Evolutionary conservation across 208 protist genomes (phyloP).

Genomic region (Entamoeba nuttalli): DNA sequence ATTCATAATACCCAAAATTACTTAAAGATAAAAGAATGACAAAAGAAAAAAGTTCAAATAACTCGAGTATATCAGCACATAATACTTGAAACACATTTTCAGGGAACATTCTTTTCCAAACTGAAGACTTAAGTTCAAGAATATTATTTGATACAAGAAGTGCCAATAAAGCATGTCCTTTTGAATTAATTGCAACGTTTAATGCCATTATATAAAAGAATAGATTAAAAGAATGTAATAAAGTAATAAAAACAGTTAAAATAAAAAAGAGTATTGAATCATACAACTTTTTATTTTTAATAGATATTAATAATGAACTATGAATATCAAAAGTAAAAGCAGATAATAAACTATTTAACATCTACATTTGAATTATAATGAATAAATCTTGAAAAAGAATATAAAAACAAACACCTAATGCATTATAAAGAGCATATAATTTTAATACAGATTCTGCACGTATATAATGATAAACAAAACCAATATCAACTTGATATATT

Average conservation of each 20-base stretch:
- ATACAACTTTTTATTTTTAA: background rate
- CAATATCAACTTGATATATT: background rate
- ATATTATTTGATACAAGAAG: background rate
- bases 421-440: background rate
- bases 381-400: too few species aligned
- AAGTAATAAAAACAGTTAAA: background rate
- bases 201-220: background rate
- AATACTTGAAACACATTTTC: background rate
- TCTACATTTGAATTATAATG: background rate
- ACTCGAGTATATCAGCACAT: background rate
- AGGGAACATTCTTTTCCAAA: background rate
- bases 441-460: background rate
- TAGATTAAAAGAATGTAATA: background rate
- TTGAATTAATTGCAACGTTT: background rate
- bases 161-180: background rate
- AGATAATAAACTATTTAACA: background rate
- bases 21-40: background rate
- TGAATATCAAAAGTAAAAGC: background rate
- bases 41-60: background rate
- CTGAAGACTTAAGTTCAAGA: background rate
- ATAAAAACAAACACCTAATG: background rate
- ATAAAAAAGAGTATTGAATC: background rate
- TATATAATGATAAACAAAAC: background rate
- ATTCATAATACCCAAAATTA: background rate
- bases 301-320: background rate